Evolutionary conservation across 768 basidiomycete species (phyloP).

Genomic region (Panus rudis): DNA sequence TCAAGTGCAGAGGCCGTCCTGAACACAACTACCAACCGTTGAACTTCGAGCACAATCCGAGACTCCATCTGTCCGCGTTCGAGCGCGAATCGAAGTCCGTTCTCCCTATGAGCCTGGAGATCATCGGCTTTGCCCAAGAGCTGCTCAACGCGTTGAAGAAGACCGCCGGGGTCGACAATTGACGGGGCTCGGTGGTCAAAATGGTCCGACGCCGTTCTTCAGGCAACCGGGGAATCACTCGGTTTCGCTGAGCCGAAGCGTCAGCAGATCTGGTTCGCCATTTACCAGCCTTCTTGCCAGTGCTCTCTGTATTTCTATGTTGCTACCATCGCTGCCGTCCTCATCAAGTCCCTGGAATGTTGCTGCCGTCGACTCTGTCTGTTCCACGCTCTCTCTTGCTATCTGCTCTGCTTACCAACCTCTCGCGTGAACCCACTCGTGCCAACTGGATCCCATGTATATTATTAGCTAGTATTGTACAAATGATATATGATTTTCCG

Average conservation of each 20-base stretch:
- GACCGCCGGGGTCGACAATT: slow-evolving; percentile 34
- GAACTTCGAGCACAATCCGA: slow-evolving; percentile 42
- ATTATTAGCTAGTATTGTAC: no score
- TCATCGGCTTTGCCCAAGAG: slow-evolving; percentile 42
- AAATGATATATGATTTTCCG: no score
- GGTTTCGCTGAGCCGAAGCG: slow-evolving; percentile 83
- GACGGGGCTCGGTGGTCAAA: slow-evolving; percentile 52
- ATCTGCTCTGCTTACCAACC: no score
- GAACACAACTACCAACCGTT: slow-evolving; percentile 70
- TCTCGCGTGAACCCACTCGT: no score
- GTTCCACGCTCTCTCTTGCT: no score
- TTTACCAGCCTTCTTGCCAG: no score
- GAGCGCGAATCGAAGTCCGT: slow-evolving; percentile 69
- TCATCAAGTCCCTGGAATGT: no score
- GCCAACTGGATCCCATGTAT: no score
- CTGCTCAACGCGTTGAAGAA: slow-evolving; percentile 47
- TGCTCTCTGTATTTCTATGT: no score
- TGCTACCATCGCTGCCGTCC: no score
- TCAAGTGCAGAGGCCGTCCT: slow-evolving; percentile 83
- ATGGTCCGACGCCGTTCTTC: slow-evolving; percentile 65
- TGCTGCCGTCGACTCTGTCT: no score
- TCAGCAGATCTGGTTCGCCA: slow-evolving; percentile 80
- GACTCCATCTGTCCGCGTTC: slow-evolving; percentile 70
- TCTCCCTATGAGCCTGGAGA: slow-evolving; percentile 79
- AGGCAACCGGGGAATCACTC: slow-evolving; percentile 54